Base-by-base conservation (phyloP, 305 asterid species). In the Fraxinus angustifolia region DNA sequence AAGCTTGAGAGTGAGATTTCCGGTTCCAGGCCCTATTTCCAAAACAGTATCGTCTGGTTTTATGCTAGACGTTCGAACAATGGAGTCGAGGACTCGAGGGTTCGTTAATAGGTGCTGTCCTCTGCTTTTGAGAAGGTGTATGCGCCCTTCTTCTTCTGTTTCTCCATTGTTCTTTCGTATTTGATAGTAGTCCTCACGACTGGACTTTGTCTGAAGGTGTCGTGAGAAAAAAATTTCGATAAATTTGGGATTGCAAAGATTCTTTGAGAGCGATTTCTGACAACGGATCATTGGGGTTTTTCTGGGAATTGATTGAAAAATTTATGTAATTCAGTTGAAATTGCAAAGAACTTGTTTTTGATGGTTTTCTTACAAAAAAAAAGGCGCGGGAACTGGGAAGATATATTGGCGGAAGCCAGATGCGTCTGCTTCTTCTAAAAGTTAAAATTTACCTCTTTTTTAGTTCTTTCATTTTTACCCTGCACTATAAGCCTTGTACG, bases 11-110 rank as follows among this genome's bases (percentile, higher is more conserved):
- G 99, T 95, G 81, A 95, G 93, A 84, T 95, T 92, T 58, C 99
- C 98, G 1, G 99, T 95, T 36, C 99, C 99, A 11, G 99, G 97
- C 10, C 99, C 99, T 82, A 95, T 91, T 85, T 95, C 99, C 74
- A 95, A 79, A 73, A 95, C 96, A 1, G 94, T 93, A 35, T 95
- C 99, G 48, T 88, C 89, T 8, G 92, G 84, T 31, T 84, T 87
- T 68, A 95, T 84, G 53, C 86, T 83, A 21, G 99, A 92, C 81
- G 83, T 87, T 50, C 88, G 88, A 31, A 95, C 91, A 42, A 95
- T 94, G 31, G 96, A 76, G 30, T 92, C 97, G n/a, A 95, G 92
- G 21, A 95, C 85, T 48, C 97, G 87, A 4, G 89, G 87, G 83
- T 92, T 93, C 73, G 93, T 94, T 6, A 95, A 91, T 68, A 95